Percentiles rank a stretch among this genome's conserved stretches.
phyloP scores from a whole-genome alignment of 139 green algal genomes.

The Picochlorum sp. region DNA sequence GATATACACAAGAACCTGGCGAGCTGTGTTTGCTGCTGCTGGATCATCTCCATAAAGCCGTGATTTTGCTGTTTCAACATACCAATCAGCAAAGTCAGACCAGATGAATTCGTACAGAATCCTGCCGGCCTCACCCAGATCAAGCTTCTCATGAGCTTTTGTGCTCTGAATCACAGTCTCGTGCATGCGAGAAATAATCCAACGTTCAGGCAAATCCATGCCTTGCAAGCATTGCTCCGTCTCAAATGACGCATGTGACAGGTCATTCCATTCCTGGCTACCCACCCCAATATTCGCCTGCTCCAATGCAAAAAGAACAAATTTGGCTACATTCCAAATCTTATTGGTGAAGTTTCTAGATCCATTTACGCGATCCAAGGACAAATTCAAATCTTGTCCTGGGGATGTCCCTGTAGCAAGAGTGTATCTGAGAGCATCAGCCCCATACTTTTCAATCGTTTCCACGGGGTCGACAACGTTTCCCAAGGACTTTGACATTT shows the following conservation, averaged over 20 bases:
- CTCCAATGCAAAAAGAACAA: slow-evolving; percentile 69
- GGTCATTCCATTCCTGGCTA: slow-evolving; percentile 15
- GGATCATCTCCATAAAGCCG: slow-evolving; percentile 58
- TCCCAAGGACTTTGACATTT: slow-evolving; percentile 90
- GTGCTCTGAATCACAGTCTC: slow-evolving; percentile 48
- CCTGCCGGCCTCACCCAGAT: slow-evolving; percentile 55
- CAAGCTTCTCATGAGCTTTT: slow-evolving; percentile 50
- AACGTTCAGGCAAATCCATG: slow-evolving; percentile 80
- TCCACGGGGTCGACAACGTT: slow-evolving; percentile 97
- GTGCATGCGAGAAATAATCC: slow-evolving; percentile 73
- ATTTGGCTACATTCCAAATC: slow-evolving; percentile 92
- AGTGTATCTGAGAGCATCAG: slow-evolving; percentile 76
- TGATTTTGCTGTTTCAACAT: slow-evolving; percentile 74
- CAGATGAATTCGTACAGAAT: slow-evolving; percentile 91
- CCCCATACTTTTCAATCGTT: slow-evolving; percentile 51
- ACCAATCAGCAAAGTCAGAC: slow-evolving; percentile 97
- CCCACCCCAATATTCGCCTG: slow-evolving; percentile 3
- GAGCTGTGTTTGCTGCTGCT: slow-evolving; percentile 17
- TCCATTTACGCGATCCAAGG: slow-evolving; percentile 72
- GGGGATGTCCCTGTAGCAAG: slow-evolving; percentile 66
- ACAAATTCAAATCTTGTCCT: slow-evolving; percentile 84
- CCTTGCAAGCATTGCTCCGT: slow-evolving; percentile 15
- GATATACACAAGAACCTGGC: slow-evolving; percentile 74
- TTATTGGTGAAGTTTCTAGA: slow-evolving; percentile 98
- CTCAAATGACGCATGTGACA: slow-evolving; percentile 15